phyloP scores from a whole-genome alignment of 495 filamentous ascomycete genomes.

The Trichodelitschia bisporula region DNA sequence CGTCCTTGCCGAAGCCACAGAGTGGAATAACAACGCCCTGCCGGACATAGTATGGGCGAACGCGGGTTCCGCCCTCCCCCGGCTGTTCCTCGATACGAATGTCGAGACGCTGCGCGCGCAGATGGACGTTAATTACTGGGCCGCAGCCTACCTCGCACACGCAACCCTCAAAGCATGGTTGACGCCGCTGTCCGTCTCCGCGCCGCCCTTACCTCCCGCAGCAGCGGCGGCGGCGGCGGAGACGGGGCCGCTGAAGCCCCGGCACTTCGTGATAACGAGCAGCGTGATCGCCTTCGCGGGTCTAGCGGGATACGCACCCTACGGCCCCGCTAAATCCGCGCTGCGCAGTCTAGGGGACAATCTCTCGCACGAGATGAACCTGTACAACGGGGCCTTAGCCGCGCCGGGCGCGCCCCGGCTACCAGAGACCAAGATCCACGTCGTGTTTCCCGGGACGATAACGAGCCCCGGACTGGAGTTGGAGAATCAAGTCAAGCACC shows the following conservation, averaged over 20 bases:
- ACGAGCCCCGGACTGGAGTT: slow-evolving; percentile 44
- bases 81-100: slow-evolving; percentile 52
- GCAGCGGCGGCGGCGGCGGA: not conserved
- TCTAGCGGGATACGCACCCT: slow-evolving; percentile 63
- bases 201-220: slow-evolving; percentile 10
- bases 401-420: slow-evolving; percentile 14
- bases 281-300: slow-evolving; percentile 52
- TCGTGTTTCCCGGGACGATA: slow-evolving; percentile 71
- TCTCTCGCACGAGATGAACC: slow-evolving; percentile 55
- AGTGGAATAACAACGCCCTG: slow-evolving; percentile 54
- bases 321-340: slow-evolving; percentile 67
- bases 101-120: slow-evolving; percentile 41
- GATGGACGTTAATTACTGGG: slow-evolving; percentile 86
- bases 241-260: slow-evolving; percentile 15
- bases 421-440: slow-evolving; percentile 46
- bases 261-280: slow-evolving; percentile 75
- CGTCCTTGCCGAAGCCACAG: slow-evolving; percentile 43
- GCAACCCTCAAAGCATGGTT: slow-evolving; percentile 37
- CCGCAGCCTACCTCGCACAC: slow-evolving; percentile 68
- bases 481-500: slow-evolving; percentile 64
- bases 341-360: slow-evolving; percentile 64
- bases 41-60: slow-evolving; percentile 87
- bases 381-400: slow-evolving; percentile 40
- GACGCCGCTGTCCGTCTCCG: slow-evolving; percentile 15
- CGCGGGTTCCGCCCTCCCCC: slow-evolving; percentile 51